Percentiles rank a stretch among this genome's conserved stretches.
Conservation (phyloP, 2,329 filamentous ascomycete species). For the Xylaria polymorpha region DNA sequence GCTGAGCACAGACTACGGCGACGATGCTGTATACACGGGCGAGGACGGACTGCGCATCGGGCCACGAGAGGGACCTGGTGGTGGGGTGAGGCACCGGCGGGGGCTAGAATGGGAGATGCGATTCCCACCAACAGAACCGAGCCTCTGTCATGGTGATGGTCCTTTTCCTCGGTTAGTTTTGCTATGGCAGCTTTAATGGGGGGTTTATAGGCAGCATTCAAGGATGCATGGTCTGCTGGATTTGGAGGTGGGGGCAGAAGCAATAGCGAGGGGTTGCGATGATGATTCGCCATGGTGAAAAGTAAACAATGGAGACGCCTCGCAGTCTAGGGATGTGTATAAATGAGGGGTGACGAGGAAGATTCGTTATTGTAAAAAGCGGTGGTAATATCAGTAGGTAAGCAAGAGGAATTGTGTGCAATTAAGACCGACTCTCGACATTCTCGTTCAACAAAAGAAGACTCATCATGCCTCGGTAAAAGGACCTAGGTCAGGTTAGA, state of each 20-base stretch:
- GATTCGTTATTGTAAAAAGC: background rate
- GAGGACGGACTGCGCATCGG: conserved; percentile 76
- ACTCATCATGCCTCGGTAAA: conserved; percentile 32
- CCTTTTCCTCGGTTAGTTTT: conserved; percentile 55
- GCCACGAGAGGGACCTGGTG: conserved; percentile 70
- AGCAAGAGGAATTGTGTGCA: background rate
- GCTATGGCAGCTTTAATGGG: conserved; percentile 66
- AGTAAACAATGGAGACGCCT: background rate
- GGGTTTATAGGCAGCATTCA: conserved; percentile 71
- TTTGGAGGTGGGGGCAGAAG: conserved; percentile 72
- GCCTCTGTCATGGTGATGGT: conserved; percentile 45
- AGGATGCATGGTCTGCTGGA: conserved; percentile 61
- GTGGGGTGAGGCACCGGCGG: conserved; percentile 62
- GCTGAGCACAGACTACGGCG: conserved; percentile 74
- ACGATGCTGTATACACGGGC: conserved; percentile 83
- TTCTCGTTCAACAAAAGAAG: background rate
- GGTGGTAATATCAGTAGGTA: background rate
- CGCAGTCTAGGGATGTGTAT: background rate
- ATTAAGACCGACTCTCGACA: background rate
- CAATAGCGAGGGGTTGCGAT: conserved; percentile 62
- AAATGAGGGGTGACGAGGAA: background rate
- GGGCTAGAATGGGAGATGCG: conserved; percentile 69
- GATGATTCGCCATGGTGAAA: conserved; percentile 38
- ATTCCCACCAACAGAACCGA: conserved; percentile 66
- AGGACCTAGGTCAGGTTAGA: background rate